Evolutionary conservation across 2,329 filamentous ascomycete genomes (phyloP).

Genomic region (Dothistroma pini): DNA sequence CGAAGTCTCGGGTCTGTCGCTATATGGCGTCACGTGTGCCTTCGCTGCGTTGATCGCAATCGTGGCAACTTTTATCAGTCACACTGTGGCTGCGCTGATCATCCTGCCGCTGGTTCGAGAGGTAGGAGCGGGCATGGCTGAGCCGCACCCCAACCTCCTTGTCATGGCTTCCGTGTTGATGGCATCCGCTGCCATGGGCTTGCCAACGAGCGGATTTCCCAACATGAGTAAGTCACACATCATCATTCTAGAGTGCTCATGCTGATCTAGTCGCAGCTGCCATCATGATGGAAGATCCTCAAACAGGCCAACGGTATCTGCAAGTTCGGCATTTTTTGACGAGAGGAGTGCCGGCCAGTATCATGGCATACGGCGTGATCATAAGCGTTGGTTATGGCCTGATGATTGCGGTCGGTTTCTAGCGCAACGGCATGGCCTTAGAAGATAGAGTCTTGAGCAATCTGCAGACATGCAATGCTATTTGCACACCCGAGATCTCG

Average conservation of each 20-base stretch:
- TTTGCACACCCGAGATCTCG: not conserved
- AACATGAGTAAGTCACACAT: conserved; percentile 85
- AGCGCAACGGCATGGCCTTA: conserved; percentile 18
- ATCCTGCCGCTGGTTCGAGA: conserved; percentile 86
- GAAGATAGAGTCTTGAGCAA: not conserved
- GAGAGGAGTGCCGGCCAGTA: conserved; percentile 80
- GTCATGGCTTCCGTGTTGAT: conserved; percentile 95
- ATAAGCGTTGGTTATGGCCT: conserved; percentile 86
- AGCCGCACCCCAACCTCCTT: conserved; percentile 88
- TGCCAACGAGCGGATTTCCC: conserved; percentile 94
- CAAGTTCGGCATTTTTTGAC: conserved; percentile 92
- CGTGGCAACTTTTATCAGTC: conserved; percentile 95
- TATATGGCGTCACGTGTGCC: conserved; percentile 83
- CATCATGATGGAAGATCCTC: conserved; percentile 97
- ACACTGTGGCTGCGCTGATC: conserved; percentile 94
- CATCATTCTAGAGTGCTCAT: not conserved
- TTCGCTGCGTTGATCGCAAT: conserved; percentile 83
- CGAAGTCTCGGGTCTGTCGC: conserved; percentile 69
- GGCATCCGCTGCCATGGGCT: conserved; percentile 95
- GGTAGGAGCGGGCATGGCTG: conserved; percentile 77
- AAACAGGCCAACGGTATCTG: conserved; percentile 86
- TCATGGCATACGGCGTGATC: conserved; percentile 77
- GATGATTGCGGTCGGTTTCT: conserved; percentile 73
- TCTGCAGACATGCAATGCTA: not conserved
- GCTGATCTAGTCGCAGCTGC: conserved; percentile 59